Evolutionary conservation across 768 basidiomycete species (phyloP).

Genomic region (Mycena leptocephala): DNA sequence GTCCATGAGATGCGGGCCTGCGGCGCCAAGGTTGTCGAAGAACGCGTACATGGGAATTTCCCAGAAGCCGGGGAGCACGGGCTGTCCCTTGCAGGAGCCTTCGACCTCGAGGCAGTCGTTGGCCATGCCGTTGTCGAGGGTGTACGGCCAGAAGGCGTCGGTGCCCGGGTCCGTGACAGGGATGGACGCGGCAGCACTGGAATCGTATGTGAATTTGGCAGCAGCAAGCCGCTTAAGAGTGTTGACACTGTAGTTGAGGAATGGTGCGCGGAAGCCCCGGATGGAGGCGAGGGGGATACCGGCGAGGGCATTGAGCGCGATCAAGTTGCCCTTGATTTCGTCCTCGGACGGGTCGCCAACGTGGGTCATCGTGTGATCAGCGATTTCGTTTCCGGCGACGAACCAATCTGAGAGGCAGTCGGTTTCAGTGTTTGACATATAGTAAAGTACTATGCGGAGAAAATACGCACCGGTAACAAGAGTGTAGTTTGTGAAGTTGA

Average conservation of each 20-base stretch:
- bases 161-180: conserved; percentile 78
- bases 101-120: conserved; percentile 78
- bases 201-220: conserved; percentile 82
- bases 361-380: conserved; percentile 92
- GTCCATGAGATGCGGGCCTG: conserved; percentile 84
- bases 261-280: conserved; percentile 85
- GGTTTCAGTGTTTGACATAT: background rate
- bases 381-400: conserved; percentile 89
- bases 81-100: conserved; percentile 77
- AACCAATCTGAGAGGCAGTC: conserved; percentile 82
- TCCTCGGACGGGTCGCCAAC: conserved; percentile 73
- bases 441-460: background rate
- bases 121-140: conserved; percentile 84
- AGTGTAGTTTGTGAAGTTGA: conserved; percentile 85
- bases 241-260: conserved; percentile 75
- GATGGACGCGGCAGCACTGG: conserved; percentile 70
- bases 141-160: conserved; percentile 90
- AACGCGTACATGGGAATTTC: conserved; percentile 89
- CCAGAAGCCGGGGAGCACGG: conserved; percentile 85
- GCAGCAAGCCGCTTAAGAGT: conserved; percentile 72
- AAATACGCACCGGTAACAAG: conserved; percentile 69
- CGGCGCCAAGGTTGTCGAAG: conserved; percentile 73
- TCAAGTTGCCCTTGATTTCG: conserved; percentile 85
- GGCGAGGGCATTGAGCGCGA: conserved; percentile 83
- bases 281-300: conserved; percentile 81